These are phyloP conservation scores for Aspergillus indologenus DNA, from an alignment of 495 filamentous ascomycete species.

Conservation along the genomic window DNA sequence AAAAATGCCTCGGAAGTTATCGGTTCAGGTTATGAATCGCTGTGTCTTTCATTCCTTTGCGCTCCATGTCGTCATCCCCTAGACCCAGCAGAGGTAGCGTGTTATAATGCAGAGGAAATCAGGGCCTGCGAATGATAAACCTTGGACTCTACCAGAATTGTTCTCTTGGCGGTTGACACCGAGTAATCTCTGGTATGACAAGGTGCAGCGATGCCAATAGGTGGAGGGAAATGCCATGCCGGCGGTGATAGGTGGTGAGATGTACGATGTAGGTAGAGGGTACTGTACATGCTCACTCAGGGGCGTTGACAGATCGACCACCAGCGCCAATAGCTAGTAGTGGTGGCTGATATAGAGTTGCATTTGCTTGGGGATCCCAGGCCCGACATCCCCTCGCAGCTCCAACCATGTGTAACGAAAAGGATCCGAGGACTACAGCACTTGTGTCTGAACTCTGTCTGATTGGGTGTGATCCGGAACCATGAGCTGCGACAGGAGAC, in stretches of 20 bases:
- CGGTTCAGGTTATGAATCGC: neutral
- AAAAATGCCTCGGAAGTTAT: neutral
- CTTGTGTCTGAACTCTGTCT: neutral
- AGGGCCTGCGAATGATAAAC: neutral
- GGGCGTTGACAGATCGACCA: neutral
- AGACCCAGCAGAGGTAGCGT: neutral
- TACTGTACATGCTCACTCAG: neutral
- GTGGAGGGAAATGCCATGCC: no score
- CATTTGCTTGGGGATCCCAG: neutral
- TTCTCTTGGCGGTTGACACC: neutral
- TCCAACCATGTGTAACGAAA: neutral
- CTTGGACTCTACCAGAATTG: neutral
- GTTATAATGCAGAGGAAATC: neutral
- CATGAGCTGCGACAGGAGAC: constrained; percentile 1
- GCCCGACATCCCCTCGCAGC: neutral
- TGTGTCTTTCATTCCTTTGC: neutral
- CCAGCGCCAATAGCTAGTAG: neutral
- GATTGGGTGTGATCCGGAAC: constrained; percentile 6
- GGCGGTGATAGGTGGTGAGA: neutral
- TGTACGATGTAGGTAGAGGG: neutral
- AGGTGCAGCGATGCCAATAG: neutral
- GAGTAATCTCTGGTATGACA: neutral
- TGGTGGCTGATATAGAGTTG: constrained; percentile 7
- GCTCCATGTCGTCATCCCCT: neutral
- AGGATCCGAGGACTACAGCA: neutral